A percentile compares a stretch with the other conserved stretches of the same genome.
Evolutionary conservation across 192 early-diverging fungal species (phyloP).

Genomic region (Backusella luteola): DNA sequence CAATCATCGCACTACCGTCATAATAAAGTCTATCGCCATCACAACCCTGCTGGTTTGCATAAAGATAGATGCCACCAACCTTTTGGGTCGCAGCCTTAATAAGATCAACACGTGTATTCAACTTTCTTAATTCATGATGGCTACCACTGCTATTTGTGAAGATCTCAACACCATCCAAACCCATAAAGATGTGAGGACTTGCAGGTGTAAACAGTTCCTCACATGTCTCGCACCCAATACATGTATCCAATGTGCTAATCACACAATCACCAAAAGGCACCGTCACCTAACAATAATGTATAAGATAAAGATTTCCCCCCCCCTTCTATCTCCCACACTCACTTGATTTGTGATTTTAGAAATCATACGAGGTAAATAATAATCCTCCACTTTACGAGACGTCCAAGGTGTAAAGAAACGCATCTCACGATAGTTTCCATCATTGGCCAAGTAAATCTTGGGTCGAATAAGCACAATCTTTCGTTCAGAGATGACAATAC

Average conservation of each 20-base stretch:
- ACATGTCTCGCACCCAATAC: constrained; percentile 92
- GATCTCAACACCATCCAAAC: constrained; percentile 95
- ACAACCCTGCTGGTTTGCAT: constrained; percentile 96
- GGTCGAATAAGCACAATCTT: constrained; percentile 93
- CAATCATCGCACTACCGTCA: constrained; percentile 90
- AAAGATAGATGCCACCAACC: constrained; percentile 93
- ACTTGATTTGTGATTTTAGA: constrained; percentile 76
- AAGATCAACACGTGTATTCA: constrained; percentile 82
- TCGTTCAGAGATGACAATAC: constrained; percentile 79
- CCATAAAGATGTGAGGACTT: constrained; percentile 92
- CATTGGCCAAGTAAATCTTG: constrained; percentile 95
- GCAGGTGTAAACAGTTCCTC: constrained; percentile 97
- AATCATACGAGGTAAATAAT: constrained; percentile 81
- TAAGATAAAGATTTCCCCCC: not conserved
- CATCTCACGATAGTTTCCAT: constrained; percentile 97
- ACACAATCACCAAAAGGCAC: constrained; percentile 94
- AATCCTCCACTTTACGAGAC: constrained; percentile 63
- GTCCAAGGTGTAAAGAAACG: constrained; percentile 94
- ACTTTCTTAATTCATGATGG: constrained; percentile 96
- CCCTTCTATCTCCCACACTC: not conserved
- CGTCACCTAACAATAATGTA: constrained; percentile 35
- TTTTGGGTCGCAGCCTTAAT: constrained; percentile 89
- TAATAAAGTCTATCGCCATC: constrained; percentile 99
- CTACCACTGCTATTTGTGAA: constrained; percentile 94
- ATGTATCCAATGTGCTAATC: constrained; percentile 78